Conservation (phyloP, 352 stramenopile genomes). For the Ophiocytium majus region DNA sequence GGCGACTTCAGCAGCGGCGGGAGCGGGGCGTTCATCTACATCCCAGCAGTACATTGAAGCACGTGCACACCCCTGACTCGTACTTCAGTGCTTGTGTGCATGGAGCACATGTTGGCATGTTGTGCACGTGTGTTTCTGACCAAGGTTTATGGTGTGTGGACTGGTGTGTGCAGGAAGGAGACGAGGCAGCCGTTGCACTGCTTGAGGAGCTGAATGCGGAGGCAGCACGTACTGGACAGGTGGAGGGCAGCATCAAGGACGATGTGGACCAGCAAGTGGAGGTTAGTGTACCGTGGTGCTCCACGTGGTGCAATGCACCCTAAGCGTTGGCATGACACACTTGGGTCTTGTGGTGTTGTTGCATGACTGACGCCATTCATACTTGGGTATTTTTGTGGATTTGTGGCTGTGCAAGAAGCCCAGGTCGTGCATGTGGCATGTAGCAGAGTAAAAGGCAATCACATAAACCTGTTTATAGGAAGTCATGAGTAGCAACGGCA, state of each 20-base stretch:
- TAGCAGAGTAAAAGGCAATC: too few species aligned
- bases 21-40: neutral
- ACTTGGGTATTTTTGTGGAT: too few species aligned
- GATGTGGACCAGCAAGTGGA: too few species aligned
- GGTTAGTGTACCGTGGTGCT: too few species aligned
- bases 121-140: neutral
- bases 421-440: too few species aligned
- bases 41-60: neutral
- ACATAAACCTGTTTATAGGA: neutral
- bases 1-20: neutral
- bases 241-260: neutral
- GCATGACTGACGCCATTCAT: neutral
- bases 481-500: neutral
- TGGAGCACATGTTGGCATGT: neutral
- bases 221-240: neutral
- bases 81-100: neutral
- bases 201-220: conserved; percentile 9
- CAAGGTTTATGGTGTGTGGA: neutral
- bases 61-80: neutral
- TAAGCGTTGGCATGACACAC: neutral
- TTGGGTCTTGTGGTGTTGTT: neutral
- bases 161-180: neutral
- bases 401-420: too few species aligned
- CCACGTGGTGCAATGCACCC: neutral
- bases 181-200: neutral